These are phyloP conservation scores for Krasilnikovozyma curviuscula DNA, from an alignment of 768 basidiomycete genomes.

Conservation along the genomic window DNA sequence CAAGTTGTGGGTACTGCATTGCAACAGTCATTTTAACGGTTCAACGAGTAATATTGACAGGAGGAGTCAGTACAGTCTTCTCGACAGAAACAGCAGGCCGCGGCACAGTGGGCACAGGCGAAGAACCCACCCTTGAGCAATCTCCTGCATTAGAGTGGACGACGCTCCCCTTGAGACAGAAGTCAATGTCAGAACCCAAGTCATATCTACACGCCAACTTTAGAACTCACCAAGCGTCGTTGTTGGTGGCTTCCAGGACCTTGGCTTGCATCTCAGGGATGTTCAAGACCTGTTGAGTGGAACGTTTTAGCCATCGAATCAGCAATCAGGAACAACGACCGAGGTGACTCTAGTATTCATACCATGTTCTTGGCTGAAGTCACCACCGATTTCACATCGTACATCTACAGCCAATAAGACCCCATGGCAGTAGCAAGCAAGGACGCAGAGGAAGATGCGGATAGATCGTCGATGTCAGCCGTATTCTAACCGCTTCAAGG, in stretches of 20 bases:
- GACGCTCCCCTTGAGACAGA: constrained; percentile 62
- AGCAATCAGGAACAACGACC: too few species aligned
- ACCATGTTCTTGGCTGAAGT: too few species aligned
- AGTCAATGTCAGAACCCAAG: not conserved
- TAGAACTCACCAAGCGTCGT: constrained; percentile 71
- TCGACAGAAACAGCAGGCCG: not conserved
- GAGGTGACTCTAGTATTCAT: too few species aligned
- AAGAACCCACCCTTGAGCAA: constrained; percentile 68
- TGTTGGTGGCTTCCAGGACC: constrained; percentile 89
- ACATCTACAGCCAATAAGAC: too few species aligned
- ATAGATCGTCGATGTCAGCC: too few species aligned
- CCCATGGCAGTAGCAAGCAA: too few species aligned
- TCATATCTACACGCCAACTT: not conserved
- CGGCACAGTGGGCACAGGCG: constrained; percentile 8
- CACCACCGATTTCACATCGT: too few species aligned
- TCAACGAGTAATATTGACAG: not conserved
- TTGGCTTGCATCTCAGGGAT: constrained; percentile 94
- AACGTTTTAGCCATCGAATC: too few species aligned
- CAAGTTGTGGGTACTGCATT: constrained; percentile 88
- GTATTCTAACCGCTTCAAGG: too few species aligned
- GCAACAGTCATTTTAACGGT: too few species aligned
- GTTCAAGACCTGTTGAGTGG: constrained; percentile 86
- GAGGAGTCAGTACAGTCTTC: not conserved
- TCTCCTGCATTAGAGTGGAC: constrained; percentile 94
- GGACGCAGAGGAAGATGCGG: too few species aligned